phyloP scores from a whole-genome alignment of 352 stramenopile genomes.

The Thalassiosira hispida region DNA sequence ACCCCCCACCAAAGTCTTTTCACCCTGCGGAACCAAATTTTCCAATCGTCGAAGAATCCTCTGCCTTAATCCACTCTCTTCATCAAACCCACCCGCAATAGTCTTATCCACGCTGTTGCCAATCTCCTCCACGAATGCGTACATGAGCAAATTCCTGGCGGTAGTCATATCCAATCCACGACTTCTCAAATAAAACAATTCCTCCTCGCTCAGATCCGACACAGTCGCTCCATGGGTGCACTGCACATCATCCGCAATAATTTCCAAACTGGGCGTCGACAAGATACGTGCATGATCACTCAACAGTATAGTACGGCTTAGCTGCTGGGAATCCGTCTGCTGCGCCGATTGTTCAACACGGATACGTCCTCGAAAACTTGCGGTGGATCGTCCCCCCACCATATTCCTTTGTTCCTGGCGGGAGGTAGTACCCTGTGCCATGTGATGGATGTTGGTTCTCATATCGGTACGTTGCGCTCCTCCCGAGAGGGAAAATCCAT shows the following conservation, averaged over 20 bases:
- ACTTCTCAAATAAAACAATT: slow-evolving; percentile 87
- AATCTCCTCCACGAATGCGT: slow-evolving; percentile 83
- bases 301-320: slow-evolving; percentile 86
- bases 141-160: slow-evolving; percentile 84
- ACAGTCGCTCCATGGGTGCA: slow-evolving; percentile 89
- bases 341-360: slow-evolving; percentile 87
- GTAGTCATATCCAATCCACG: slow-evolving; percentile 78
- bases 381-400: slow-evolving; percentile 79
- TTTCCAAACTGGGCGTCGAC: slow-evolving; percentile 88
- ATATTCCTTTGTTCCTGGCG: slow-evolving; percentile 86
- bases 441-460: slow-evolving; percentile 87
- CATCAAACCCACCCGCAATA: slow-evolving; percentile 60
- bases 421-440: slow-evolving; percentile 78
- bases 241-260: slow-evolving; percentile 88
- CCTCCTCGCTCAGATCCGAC: slow-evolving; percentile 87
- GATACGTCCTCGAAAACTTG: slow-evolving; percentile 87
- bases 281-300: slow-evolving; percentile 82
- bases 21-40: slow-evolving; percentile 76
- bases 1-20: slow-evolving; percentile 68
- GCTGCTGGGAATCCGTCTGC: slow-evolving; percentile 86
- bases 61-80: slow-evolving; percentile 66
- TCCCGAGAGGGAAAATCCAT: slow-evolving; percentile 79
- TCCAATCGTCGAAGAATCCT: slow-evolving; percentile 73
- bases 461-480: slow-evolving; percentile 84
- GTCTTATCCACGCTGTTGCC: slow-evolving; percentile 57